Base-by-base conservation (phyloP, 2,329 filamentous ascomycete species). In the Penicillium occitanis region DNA sequence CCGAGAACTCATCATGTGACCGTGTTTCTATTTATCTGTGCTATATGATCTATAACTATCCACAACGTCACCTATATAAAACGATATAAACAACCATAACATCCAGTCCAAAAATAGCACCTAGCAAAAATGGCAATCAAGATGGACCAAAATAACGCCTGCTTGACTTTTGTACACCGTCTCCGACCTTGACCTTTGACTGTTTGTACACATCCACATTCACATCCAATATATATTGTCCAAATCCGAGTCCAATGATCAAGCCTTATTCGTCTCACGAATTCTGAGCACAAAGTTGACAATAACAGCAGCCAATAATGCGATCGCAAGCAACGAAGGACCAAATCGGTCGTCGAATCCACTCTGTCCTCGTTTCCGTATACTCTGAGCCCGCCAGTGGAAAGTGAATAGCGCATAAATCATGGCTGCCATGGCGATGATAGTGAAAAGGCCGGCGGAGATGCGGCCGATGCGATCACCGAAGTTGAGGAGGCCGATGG, bases 261-360 rank as follows among this genome's bases (percentile, higher is more conserved):
- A 66, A 17, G 33, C 11, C 30, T n/a, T 40, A 28, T 53, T 61
- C 22, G 65, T 35, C 13, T 78, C 75, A 63, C 70, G 71, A 65
- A 80, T 76, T 70, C 93, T 86, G 76, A 99, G 82, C 44, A 96
- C 89, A 77, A 99, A 98, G 83, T 99, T 99, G 74, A 97, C 91
- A 63, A 97, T 84, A n/a, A 99, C 92, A 14, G 94, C 95, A 58
- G 91, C 85, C 73, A 97, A 81, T 70, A 99, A 82, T 63, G 94
- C 91, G 73, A 97, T 86, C 59, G 94, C 92, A 78, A 99, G 80
- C 61, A 98, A 87, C 0, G 93, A 97, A 5, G 95, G 95, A 7
- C 95, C 95, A 74, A 97, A 93, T 50, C 93, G 88, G 83, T 99
- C 95, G 77, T 99, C 95, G 77, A 99, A 98, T 25, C 95, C 95